Conservation (phyloP, 1,284 basidiomycete genomes). For the Sanguinoderma infundibulare region DNA sequence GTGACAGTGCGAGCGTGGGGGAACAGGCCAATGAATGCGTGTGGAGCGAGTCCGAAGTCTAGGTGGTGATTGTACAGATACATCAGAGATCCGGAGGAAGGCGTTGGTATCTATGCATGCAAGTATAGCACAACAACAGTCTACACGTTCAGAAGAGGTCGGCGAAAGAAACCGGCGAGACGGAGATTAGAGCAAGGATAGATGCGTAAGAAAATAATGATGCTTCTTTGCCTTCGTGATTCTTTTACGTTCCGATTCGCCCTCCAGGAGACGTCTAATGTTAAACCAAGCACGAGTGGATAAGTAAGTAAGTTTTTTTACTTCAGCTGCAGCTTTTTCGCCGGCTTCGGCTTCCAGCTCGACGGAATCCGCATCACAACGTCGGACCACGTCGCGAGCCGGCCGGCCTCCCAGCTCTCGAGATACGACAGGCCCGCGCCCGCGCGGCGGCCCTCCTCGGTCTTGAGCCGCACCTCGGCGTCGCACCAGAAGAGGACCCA, state of each 20-base stretch:
- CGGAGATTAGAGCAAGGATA: background rate
- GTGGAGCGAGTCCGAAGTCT: background rate
- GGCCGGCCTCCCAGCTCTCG: conserved; percentile 82
- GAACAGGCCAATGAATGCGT: background rate
- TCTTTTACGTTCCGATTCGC: background rate
- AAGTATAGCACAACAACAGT: conserved; percentile 17
- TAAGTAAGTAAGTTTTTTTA: conserved; percentile 11
- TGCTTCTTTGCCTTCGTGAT: background rate
- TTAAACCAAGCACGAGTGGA: background rate
- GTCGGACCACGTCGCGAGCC: conserved; percentile 77
- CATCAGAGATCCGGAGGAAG: conserved; percentile 3
- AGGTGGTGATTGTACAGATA: conserved; percentile 14
- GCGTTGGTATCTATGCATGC: background rate
- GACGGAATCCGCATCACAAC: conserved; percentile 80
- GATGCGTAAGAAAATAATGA: background rate
- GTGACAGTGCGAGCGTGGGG: background rate
- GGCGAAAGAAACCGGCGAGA: background rate
- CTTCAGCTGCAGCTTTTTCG: conserved; percentile 31
- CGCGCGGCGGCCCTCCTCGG: conserved; percentile 65
- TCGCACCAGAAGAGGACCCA: conserved; percentile 99
- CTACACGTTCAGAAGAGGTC: conserved; percentile 1
- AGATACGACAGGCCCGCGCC: conserved; percentile 72
- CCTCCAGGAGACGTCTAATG: background rate
- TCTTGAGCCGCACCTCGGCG: conserved; percentile 82
- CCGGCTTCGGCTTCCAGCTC: conserved; percentile 60